Evolutionary conservation across 73 alveolate genomes (phyloP).

Genomic region (Paramecium caudatum): DNA sequence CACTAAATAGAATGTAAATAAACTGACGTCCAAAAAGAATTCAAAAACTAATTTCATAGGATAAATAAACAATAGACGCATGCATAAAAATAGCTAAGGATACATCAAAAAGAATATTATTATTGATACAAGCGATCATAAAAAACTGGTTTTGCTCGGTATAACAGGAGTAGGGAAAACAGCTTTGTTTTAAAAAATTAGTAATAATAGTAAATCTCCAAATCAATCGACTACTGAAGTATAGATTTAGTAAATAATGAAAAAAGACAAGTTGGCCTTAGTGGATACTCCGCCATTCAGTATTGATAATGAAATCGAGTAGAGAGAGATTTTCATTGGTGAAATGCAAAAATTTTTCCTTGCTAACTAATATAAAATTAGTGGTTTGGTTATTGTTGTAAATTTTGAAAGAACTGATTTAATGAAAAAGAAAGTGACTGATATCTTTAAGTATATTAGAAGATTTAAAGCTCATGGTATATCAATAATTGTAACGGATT

Average conservation of each 20-base stretch:
- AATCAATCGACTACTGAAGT: no score
- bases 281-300: not conserved
- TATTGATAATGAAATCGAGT: not conserved
- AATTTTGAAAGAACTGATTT: conserved; percentile 46
- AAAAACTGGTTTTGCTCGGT: no score
- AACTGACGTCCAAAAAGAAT: no score
- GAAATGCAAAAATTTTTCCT: not conserved
- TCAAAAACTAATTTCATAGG: no score
- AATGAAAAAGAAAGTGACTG: not conserved
- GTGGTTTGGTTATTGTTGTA: not conserved
- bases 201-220: no score
- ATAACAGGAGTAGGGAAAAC: not conserved
- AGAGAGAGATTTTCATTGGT: not conserved
- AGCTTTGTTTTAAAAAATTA: not conserved
- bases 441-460: not conserved
- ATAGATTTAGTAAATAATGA: no score
- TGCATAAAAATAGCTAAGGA: no score
- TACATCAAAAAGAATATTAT: no score
- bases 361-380: not conserved
- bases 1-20: no score
- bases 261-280: no score
- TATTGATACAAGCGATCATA: no score
- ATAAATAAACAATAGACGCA: no score
- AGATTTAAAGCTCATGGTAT: not conserved
- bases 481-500: not conserved